Evolutionary conservation across 2,329 filamentous ascomycete genomes (phyloP), one percentile per base, ranked within the genome.

Genomic region (Cercospora janseana): DNA sequence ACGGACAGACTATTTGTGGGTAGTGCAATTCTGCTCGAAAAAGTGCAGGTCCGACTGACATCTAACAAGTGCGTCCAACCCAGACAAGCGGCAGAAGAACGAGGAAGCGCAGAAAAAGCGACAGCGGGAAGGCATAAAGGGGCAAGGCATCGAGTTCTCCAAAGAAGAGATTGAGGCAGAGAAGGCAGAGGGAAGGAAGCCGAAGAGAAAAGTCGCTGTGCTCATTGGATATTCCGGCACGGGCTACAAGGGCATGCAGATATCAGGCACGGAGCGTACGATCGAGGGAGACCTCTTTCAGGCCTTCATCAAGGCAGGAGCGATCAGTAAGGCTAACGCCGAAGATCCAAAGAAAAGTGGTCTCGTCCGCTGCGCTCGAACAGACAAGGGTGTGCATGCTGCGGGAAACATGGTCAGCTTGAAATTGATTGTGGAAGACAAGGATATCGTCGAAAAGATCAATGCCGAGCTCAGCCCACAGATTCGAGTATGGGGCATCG

Each of bases 211-310:
- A 75, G 92, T 96, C 42, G 93, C 92, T 31, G 90, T 98, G 24
- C 75, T 97, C 76, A 85, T 98, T 61, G 93, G 93, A 12, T 98
- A 98, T 70, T 90, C 91, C 4, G 93, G 93, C 42, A 95, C 89
- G 7, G 93, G 93, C 12, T 98, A 98, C 76, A 91, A 89, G 72
- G 93, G 93, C 63, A 94, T 98, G 85, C 93, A 98, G 73, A 87
- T 98, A 51, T 65, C 62, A 18, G 61, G 61, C 32, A 68, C 60
- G 23, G 68, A 95, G 66, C 91, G 90, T 73, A 98, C 92, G 0
- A 97, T 98, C 57, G 93, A 98, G 73, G 88, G 92, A 34, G 93
- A 98, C 62, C 76, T 98, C 3, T 98, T 98, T 73, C 81, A 83
- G 24, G 93, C 93, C 3, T 92, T 98, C 61, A 86, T 98, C 55